Base-by-base conservation (phyloP, 2,329 filamentous ascomycete species). In the Orbilia brochopaga region DNA sequence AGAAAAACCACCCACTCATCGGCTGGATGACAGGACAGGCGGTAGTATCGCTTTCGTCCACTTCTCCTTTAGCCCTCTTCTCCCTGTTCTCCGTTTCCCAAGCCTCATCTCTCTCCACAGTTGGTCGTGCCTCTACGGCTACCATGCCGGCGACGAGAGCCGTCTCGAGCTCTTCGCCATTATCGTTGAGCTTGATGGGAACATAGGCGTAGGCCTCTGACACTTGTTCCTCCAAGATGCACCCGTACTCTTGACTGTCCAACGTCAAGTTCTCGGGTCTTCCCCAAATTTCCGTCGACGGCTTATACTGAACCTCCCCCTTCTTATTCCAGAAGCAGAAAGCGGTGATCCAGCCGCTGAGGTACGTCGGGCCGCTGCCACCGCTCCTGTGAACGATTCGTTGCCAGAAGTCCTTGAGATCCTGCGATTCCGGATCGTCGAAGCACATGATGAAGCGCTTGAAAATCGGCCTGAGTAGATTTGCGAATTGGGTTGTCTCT, bases 341-440 rank as follows among this genome's bases (percentile, higher is more conserved):
- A 0, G 80, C 82, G 0, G 81, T 81, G 58, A 84, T 79, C 83
- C 83, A 85, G 3, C 83, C 83, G 0, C 80, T 81, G 1, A 83
- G 69, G 52, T 78, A 77, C 1, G 19, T 35, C 3, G 76, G 74
- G 76, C 81, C 74, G 79, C 80, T 73, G 53, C 77, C 24, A 75
- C 76, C 1, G 76, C 79, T 42, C 76, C 76, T 48, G 74, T 80
- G n/a, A 66, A 75, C 53, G 67, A 78, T 61, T 70, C 74, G 51
- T 77, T 79, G 50, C 83, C 83, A 85, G 54, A 85, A 85, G 0
- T 75, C 63, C 19, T 74, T 75, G 0, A 78, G 77, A 5, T 79
- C 79, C 0, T 75, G 50, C 35, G 78, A 77, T 1, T 78, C 76
- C 0, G 80, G 79, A 8, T 79, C 76, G 19, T 82, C 79, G 75